Percentiles rank a stretch among this genome's conserved stretches.
These are phyloP conservation scores for Penicillium sp. DNA, from an alignment of 2,329 filamentous ascomycete genomes.

Conservation along the genomic window DNA sequence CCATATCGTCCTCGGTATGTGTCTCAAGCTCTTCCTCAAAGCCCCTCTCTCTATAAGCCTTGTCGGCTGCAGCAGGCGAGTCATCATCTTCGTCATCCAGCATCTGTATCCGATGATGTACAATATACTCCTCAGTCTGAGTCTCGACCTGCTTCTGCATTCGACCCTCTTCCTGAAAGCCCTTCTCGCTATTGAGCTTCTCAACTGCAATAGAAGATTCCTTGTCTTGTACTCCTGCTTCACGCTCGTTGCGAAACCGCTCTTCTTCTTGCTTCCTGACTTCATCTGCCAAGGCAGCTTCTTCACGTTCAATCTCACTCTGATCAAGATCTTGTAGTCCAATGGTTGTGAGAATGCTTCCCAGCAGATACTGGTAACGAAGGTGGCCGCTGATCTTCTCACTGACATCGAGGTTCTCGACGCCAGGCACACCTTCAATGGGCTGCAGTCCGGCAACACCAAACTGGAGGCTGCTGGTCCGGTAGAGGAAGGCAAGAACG, in stretches of 20 bases:
- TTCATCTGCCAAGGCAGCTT: conserved; percentile 47
- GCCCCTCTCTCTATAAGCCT: conserved; percentile 30
- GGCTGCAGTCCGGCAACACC: conserved; percentile 84
- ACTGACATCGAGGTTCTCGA: conserved; percentile 72
- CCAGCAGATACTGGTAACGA: conserved; percentile 71
- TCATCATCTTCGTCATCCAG: conserved; percentile 32
- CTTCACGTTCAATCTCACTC: conserved; percentile 52
- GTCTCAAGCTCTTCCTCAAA: conserved; percentile 37
- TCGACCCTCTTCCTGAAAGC: conserved; percentile 34
- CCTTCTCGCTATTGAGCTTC: conserved; percentile 31
- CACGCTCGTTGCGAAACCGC: conserved; percentile 39
- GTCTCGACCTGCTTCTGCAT: conserved; percentile 39
- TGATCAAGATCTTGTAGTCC: conserved; percentile 71
- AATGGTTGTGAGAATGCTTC: conserved; percentile 69
- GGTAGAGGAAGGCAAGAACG: conserved; percentile 85
- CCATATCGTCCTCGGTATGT: conserved; percentile 38
- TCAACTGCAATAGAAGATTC: conserved; percentile 24
- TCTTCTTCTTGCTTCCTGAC: conserved; percentile 48
- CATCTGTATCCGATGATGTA: conserved; percentile 32
- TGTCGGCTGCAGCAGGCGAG: conserved; percentile 22
- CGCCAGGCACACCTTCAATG: conserved; percentile 59
- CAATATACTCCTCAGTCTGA: conserved; percentile 37
- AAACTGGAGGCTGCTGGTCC: conserved; percentile 79
- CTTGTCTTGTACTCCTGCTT: conserved; percentile 34
- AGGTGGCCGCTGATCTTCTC: conserved; percentile 72